A percentile compares a stretch with the other conserved stretches of the same genome.
These are phyloP conservation scores for Thelonectria rubi DNA, from an alignment of 2,329 filamentous ascomycete genomes.

Conservation along the genomic window DNA sequence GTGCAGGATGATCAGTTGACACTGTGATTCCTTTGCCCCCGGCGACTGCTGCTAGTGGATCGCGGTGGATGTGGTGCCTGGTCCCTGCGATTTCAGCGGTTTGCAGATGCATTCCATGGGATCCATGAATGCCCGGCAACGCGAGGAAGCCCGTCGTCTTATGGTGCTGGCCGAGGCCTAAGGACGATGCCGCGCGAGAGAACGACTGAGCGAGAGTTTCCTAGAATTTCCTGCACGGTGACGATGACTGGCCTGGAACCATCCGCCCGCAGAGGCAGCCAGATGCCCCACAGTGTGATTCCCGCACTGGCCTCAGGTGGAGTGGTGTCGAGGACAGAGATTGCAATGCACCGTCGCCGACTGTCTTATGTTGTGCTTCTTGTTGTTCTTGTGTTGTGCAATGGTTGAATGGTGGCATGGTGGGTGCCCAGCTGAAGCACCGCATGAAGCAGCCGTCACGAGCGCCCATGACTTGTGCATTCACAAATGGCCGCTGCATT, in stretches of 20 bases:
- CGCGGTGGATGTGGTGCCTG: constrained; percentile 17
- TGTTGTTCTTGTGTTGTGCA: constrained; percentile 24
- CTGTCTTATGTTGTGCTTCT: constrained; percentile 39
- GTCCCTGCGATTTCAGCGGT: constrained; percentile 16
- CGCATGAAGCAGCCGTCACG: background rate
- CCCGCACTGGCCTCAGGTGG: background rate
- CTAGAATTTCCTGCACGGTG: too few relatives aligned
- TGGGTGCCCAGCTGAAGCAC: background rate
- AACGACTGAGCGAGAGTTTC: too few relatives aligned
- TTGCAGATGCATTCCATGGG: constrained; percentile 8
- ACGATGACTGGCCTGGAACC: background rate
- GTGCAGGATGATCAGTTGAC: constrained; percentile 1
- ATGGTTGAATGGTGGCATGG: background rate
- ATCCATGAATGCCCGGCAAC: background rate
- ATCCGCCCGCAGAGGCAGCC: background rate
- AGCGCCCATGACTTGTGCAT: background rate
- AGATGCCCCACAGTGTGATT: background rate
- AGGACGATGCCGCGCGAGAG: too few relatives aligned
- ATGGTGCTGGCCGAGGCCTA: too few relatives aligned
- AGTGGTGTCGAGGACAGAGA: background rate
- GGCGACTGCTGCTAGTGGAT: constrained; percentile 10
- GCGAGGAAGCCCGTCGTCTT: too few relatives aligned
- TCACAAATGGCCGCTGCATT: too few relatives aligned
- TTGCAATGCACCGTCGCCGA: background rate
- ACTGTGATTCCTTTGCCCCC: constrained; percentile 19